Evolutionary conservation across 2,329 filamentous ascomycete species (phyloP), one percentile per base, ranked within the genome.

Genomic region (Paecilomyces fulvus): DNA sequence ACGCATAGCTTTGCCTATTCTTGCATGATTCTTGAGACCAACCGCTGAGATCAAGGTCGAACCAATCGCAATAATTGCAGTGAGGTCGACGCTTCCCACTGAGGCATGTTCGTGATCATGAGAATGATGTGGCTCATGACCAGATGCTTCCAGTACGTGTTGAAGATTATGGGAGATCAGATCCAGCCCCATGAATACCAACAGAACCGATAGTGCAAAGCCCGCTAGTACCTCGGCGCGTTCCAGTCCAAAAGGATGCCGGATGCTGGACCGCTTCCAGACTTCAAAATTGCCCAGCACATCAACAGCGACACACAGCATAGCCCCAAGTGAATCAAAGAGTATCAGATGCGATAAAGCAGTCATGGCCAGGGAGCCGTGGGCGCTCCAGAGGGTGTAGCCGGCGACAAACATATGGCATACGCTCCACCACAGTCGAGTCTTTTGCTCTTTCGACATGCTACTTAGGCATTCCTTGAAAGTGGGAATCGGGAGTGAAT

Each of bases 121-220:
- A 3, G 80, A 77, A 64, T 89, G 86, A 65, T 95, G 90, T 21
- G 89, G 80, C 55, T 86, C 81, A 66, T 95, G 90, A 14, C 80
- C 80, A 12, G 86, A 85, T 52, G 79, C 79, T 73, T 96, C 92
- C 10, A 99, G 83, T n/a, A 91, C 83, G 72, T 99, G 92, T 69
- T 96, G 94, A 14, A 96, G 79, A 58, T 90, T 92, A 71, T 99
- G 94, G 46, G 90, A 95, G 59, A 99, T 87, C 52, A 99, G 83
- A 66, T 99, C 94, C 66, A 97, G 87, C 20, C 92, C 92, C 79
- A 96, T 96, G 74, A 99, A 99, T n/a, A 96, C 83, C 11, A 99
- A 83, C 59, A 96, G 90, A 43, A 99, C 88, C 53, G 91, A 95
- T 85, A 97, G 90, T 59, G 92, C 94, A 62, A 99, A 96, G 17